Conservation (phyloP, 495 filamentous ascomycete genomes). For the Chaetomium fimeti region DNA sequence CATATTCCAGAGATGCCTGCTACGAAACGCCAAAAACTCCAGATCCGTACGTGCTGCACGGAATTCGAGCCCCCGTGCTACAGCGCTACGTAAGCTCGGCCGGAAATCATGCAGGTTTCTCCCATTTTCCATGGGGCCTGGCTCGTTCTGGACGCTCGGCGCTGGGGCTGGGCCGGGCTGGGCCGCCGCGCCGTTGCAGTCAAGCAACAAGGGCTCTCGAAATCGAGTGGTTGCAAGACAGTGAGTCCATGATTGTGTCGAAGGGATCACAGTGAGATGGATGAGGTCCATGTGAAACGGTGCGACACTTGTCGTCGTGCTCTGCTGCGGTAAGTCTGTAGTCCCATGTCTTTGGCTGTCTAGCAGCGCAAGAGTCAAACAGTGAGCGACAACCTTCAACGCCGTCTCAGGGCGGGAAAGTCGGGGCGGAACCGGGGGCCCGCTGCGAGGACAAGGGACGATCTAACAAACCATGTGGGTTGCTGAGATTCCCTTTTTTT, state of each 20-base stretch:
- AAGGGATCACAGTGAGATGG: not conserved
- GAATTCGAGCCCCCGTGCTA: not conserved
- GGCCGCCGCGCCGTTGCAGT: slow-evolving; percentile 11
- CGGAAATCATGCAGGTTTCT: not conserved
- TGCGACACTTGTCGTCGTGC: not conserved
- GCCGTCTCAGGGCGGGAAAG: not conserved
- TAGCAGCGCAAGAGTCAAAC: not conserved
- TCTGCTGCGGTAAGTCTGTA: not conserved
- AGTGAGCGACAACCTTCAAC: not conserved
- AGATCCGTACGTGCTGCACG: slow-evolving; percentile 2
- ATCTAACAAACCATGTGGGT: not conserved
- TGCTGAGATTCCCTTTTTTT: not conserved
- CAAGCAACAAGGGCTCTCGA: not conserved
- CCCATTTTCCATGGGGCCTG: slow-evolving; percentile 6
- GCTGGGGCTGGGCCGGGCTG: slow-evolving; percentile 11
- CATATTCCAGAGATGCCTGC: not conserved
- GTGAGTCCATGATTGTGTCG: too few relatives aligned
- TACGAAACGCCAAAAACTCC: not conserved
- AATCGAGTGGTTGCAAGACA: not conserved
- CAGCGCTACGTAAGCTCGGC: slow-evolving; percentile 11
- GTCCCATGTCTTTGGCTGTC: not conserved
- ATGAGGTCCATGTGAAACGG: not conserved
- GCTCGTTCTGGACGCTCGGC: slow-evolving; percentile 23
- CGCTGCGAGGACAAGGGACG: not conserved
- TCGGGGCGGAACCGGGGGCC: not conserved